phyloP scores from a whole-genome alignment of 179 eudicot species.

The Beta lomatogona region DNA sequence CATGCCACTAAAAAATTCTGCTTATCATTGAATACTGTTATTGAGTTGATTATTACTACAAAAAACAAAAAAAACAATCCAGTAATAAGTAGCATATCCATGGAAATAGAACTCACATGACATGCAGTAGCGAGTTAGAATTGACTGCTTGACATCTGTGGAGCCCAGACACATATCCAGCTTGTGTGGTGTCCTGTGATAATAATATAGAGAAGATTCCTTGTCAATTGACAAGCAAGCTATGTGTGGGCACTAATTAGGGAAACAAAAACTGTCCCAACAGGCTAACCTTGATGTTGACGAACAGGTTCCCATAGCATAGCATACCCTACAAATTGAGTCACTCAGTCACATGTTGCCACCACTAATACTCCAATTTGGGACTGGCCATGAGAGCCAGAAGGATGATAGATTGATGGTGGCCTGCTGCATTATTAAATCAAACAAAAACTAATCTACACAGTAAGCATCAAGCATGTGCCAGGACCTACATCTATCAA shows the following conservation, averaged over 20 bases:
- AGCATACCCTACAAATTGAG: conserved; percentile 14
- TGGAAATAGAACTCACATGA: conserved; percentile 11
- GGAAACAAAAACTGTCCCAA: conserved; percentile 17
- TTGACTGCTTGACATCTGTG: conserved; percentile 10
- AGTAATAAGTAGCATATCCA: background rate
- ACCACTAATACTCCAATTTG: conserved; percentile 15
- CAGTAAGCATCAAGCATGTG: background rate
- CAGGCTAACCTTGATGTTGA: conserved; percentile 15
- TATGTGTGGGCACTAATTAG: conserved; percentile 24
- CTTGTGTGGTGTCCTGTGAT: conserved; percentile 16
- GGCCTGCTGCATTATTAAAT: conserved; percentile 15
- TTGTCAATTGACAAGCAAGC: conserved; percentile 31
- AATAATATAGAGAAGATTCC: conserved; percentile 27
- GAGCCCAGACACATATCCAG: conserved; percentile 24
- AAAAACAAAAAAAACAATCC: background rate
- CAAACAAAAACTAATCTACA: background rate
- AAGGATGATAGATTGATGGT: background rate
- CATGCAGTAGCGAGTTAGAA: conserved; percentile 8
- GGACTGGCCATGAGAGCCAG: background rate
- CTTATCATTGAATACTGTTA: background rate
- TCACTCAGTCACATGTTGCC: conserved; percentile 23
- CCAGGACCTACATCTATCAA: conserved; percentile 13
- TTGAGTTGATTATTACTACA: background rate
- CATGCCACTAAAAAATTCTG: background rate
- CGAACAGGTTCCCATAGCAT: conserved; percentile 15